These are phyloP conservation scores for Phytopythium vexans DNA, from an alignment of 352 stramenopile genomes.

Conservation along the genomic window DNA sequence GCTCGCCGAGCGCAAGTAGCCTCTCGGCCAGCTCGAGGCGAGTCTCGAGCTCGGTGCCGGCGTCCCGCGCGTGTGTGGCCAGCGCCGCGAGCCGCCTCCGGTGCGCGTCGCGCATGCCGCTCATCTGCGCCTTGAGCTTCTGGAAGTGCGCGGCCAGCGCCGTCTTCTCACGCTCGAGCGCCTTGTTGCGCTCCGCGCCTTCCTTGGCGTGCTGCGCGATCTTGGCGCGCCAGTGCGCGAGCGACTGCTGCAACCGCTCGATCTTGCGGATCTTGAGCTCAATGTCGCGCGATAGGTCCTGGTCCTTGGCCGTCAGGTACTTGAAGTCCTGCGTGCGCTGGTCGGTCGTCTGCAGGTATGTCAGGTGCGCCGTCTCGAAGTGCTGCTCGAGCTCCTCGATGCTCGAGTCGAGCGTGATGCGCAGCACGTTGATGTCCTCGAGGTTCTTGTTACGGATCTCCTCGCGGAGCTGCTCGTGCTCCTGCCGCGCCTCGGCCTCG, in stretches of 20 bases:
- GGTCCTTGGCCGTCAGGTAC: conserved; percentile 91
- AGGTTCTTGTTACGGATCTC: conserved; percentile 95
- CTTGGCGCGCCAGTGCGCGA: conserved; percentile 91
- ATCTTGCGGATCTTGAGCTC: conserved; percentile 94
- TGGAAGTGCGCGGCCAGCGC: conserved; percentile 81
- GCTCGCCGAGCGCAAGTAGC: conserved; percentile 87
- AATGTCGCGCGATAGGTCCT: conserved; percentile 91
- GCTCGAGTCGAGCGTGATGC: conserved; percentile 90
- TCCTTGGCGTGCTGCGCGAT: conserved; percentile 90
- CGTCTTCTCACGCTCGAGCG: conserved; percentile 89
- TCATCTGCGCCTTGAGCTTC: conserved; percentile 90
- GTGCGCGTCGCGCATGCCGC: conserved; percentile 84
- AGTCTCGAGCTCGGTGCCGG: conserved; percentile 70
- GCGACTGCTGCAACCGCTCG: conserved; percentile 85
- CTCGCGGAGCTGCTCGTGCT: conserved; percentile 89
- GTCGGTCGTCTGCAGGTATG: conserved; percentile 93
- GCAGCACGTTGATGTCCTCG: conserved; percentile 93
- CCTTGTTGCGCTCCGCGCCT: conserved; percentile 84
- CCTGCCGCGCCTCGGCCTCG: conserved; percentile 65
- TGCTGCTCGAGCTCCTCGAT: conserved; percentile 94
- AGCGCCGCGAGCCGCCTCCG: conserved; percentile 74
- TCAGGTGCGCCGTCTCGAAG: conserved; percentile 91
- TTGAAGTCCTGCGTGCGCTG: conserved; percentile 93
- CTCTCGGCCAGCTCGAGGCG: conserved; percentile 75
- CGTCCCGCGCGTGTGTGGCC: conserved; percentile 71